Percentiles rank a stretch among this genome's conserved stretches.
phyloP scores from a whole-genome alignment of 306 rosid genomes.

The Potentilla sterilis region DNA sequence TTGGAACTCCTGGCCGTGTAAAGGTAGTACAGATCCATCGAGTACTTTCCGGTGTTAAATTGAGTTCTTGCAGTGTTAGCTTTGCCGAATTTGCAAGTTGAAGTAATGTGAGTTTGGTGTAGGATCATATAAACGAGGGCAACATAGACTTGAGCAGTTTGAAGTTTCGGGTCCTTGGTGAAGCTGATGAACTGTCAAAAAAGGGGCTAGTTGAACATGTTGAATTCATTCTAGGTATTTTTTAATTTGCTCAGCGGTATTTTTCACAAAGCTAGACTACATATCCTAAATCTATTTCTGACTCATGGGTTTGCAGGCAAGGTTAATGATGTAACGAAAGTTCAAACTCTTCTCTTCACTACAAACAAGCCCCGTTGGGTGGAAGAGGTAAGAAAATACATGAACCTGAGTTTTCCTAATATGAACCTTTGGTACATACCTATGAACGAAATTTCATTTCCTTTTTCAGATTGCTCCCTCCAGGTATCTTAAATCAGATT shows the following conservation, averaged over 20 bases:
- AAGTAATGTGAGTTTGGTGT: constrained; percentile 11
- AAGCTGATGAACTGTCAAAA: constrained; percentile 92
- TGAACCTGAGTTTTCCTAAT: background rate
- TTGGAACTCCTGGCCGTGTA: constrained; percentile 92
- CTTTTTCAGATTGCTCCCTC: constrained; percentile 48
- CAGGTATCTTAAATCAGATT: constrained; percentile 61
- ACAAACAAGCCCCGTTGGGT: constrained; percentile 82
- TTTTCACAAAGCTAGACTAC: background rate
- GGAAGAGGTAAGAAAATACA: constrained; percentile 43
- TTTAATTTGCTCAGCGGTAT: background rate
- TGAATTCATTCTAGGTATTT: constrained; percentile 80
- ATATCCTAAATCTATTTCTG: background rate
- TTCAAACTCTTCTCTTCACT: constrained; percentile 95
- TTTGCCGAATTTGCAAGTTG: background rate
- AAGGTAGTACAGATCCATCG: constrained; percentile 49
- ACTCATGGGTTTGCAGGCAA: constrained; percentile 50
- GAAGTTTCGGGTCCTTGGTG: constrained; percentile 86
- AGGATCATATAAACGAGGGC: constrained; percentile 78
- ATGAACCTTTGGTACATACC: background rate
- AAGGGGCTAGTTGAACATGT: constrained; percentile 91
- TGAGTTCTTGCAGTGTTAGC: background rate
- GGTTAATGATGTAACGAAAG: constrained; percentile 67
- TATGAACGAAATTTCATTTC: constrained; percentile 3
- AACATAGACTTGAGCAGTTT: constrained; percentile 64
- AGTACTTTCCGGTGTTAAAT: background rate